A percentile compares a stretch with the other conserved stretches of the same genome.
Conservation (phyloP, 2,329 filamentous ascomycete species). For the Hypoxylon rubiginosum region DNA sequence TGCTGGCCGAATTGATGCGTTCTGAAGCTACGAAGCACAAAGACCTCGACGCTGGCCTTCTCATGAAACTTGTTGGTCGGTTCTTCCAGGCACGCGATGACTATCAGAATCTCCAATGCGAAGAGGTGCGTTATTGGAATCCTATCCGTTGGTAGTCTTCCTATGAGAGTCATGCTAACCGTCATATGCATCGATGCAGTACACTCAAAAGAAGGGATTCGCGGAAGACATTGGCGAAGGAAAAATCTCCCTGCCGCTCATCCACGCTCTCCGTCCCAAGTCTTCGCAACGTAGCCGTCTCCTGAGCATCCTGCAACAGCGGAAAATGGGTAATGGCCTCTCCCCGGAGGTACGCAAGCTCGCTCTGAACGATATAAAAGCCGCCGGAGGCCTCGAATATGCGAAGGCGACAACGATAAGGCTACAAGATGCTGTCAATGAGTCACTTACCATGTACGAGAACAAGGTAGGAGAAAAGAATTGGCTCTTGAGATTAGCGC, state of each 20-base stretch:
- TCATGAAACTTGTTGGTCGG: constrained; percentile 20
- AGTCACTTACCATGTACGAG: constrained; percentile 2
- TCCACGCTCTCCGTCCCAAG: constrained; percentile 19
- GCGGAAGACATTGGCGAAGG: constrained; percentile 34
- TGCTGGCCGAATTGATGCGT: constrained; percentile 26
- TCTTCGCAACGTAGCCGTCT: background rate
- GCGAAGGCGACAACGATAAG: background rate
- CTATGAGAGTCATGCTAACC: background rate
- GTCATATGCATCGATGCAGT: constrained; percentile 7
- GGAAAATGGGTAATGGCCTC: background rate
- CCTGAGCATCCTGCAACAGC: constrained; percentile 4
- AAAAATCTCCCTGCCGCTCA: constrained; percentile 28
- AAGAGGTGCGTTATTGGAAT: constrained; percentile 1
- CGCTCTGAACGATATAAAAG: background rate
- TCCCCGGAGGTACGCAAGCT: constrained; percentile 4
- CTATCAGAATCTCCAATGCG: constrained; percentile 25
- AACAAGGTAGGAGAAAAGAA: constrained; percentile 1
- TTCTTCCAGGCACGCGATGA: constrained; percentile 32
- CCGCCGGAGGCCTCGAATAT: constrained; percentile 1
- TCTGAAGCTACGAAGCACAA: constrained; percentile 15
- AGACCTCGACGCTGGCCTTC: constrained; percentile 11
- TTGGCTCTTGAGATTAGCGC: constrained; percentile 1
- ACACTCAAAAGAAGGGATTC: constrained; percentile 32
- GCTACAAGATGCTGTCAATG: background rate
- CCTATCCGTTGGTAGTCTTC: background rate